Evolutionary conservation across 371 early-diverging fungal species (phyloP).

Genomic region (Actinomortierella ambigua): DNA sequence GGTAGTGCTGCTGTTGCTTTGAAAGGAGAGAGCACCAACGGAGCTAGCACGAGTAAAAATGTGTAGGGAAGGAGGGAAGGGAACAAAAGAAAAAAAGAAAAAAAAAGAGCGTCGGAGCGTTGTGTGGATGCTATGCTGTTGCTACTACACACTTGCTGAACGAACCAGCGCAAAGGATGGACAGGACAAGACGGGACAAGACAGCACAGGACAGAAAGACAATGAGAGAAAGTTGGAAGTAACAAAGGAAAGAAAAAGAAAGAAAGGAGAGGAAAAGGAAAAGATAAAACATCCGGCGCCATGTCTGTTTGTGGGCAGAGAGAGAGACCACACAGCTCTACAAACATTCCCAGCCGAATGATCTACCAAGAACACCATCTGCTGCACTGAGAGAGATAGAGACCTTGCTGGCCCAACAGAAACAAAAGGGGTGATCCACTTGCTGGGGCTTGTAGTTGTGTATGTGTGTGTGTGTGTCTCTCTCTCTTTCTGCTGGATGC

Average conservation of each 20-base stretch:
- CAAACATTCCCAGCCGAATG: too few species aligned
- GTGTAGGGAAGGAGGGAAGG: constrained; percentile 5
- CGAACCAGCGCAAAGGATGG: not conserved
- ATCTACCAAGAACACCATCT: too few species aligned
- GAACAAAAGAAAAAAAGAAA: constrained; percentile 1
- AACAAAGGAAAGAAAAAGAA: not conserved
- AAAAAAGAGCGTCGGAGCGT: not conserved
- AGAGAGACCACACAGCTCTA: too few species aligned
- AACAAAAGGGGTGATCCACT: too few species aligned
- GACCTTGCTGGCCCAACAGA: too few species aligned
- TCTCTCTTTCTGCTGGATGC: too few species aligned
- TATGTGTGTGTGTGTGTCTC: too few species aligned
- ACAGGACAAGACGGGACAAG: not conserved
- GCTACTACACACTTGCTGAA: not conserved
- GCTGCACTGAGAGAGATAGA: too few species aligned
- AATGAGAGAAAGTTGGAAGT: not conserved
- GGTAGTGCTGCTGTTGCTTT: not conserved
- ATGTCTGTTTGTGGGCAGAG: too few species aligned
- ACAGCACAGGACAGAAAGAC: not conserved
- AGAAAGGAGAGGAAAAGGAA: not conserved
- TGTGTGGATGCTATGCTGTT: too few species aligned
- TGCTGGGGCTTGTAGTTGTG: too few species aligned
- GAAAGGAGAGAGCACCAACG: not conserved
- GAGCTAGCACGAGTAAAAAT: not conserved
- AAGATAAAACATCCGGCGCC: not conserved